Base-by-base conservation (phyloP, 306 rosid genomes). In the Spatholobus suberectus region DNA sequence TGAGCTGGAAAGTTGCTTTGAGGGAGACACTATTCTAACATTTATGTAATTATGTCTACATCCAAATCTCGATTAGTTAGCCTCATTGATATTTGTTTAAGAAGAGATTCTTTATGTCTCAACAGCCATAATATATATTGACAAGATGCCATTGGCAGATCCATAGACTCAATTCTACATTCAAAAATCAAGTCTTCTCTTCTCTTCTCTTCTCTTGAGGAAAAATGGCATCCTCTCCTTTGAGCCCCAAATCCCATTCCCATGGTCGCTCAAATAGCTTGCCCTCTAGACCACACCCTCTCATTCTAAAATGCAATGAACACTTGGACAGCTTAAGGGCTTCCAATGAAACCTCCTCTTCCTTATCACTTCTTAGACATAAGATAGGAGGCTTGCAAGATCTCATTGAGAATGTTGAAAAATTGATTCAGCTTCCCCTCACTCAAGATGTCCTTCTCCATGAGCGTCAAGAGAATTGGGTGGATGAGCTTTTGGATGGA, bases 191-290 rank as follows among this genome's bases (percentile, higher is more conserved):
- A 85, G 27, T 47, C 67, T 72, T 86, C 26, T 73, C 34, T n/a
- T n/a, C n/a, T n/a, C n/a, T n/a, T n/a, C n/a, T 15, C 49, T 15
- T 59, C 66, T 17, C 46, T 65, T 71, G 8, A 77, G 8, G 4
- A 8, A 75, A 85, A 81, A 85, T 85, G 88, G 77, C 71, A 49
- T 26, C 81, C 2, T 80, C 81, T 79, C 65, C 54, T 72, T 51
- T 78, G 24, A 84, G 63, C 76, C 1, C 54, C 73, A 84, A 79
- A 43, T 73, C 74, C 23, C 13, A 18, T 43, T 49, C 17, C 4
- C 83, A 83, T n/a, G 73, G 67, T 40, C 83, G 80, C 14, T 83
- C 80, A 70, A 78, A 38, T 79, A 78, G 83, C 75, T 72, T 78
- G 12, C 87, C 87, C 9, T 37, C 83, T 18, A 78, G 80, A 58